phyloP scores from a whole-genome alignment of 164 flowering plant genomes.

The Annona squamosa region DNA sequence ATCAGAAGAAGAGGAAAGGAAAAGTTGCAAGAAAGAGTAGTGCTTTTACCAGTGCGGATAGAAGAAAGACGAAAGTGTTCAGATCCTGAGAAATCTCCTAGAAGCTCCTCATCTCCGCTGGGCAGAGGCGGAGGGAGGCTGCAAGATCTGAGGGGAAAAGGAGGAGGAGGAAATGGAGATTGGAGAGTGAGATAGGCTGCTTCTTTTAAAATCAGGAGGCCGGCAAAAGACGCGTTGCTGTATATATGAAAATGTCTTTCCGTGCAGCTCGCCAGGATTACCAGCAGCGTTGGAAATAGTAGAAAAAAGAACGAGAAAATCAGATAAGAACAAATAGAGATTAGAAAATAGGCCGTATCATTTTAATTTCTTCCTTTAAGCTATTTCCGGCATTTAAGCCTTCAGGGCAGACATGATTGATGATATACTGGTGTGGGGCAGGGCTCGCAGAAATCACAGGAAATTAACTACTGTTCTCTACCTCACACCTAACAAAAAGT shows the following conservation, averaged over 20 bases:
- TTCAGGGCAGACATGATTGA: too few relatives aligned
- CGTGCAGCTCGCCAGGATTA: background rate
- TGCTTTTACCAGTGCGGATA: background rate
- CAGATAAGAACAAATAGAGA: too few relatives aligned
- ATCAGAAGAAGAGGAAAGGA: background rate
- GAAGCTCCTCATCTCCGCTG: background rate
- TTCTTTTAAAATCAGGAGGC: background rate
- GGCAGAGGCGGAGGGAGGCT: background rate
- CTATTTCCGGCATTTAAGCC: too few relatives aligned
- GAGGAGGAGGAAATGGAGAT: background rate
- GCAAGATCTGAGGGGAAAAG: background rate
- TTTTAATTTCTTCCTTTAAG: too few relatives aligned
- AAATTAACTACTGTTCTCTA: too few relatives aligned
- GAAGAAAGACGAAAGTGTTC: background rate
- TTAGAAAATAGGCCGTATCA: too few relatives aligned
- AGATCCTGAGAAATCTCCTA: background rate
- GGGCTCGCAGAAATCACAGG: too few relatives aligned
- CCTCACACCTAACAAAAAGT: too few relatives aligned
- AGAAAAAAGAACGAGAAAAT: too few relatives aligned
- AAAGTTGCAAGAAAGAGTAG: background rate
- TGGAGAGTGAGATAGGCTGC: background rate
- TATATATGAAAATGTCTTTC: background rate
- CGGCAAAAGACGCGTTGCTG: background rate
- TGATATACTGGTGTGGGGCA: too few relatives aligned
- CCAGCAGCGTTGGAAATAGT: too few relatives aligned